phyloP scores from a whole-genome alignment of 805 yeast genomes.

The Lipomyces kockii region DNA sequence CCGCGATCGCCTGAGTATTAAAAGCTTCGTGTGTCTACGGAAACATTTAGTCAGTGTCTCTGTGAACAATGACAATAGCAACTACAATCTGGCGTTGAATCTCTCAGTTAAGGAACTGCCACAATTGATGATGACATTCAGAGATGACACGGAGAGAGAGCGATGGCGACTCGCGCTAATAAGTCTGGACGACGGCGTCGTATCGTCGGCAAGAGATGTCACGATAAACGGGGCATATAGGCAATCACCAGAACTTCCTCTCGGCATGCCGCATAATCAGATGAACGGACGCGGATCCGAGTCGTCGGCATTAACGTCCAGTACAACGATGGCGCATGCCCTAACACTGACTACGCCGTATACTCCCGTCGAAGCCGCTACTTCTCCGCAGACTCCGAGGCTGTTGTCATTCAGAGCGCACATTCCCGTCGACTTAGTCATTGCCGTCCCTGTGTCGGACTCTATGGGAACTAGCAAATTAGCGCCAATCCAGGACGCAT shows the following conservation, averaged over 20 bases:
- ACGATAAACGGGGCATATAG: background rate
- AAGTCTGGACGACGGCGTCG: background rate
- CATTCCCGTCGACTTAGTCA: conserved; percentile 24
- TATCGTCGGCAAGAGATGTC: background rate
- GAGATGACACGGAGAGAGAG: conserved; percentile 15
- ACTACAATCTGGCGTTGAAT: conserved; percentile 6
- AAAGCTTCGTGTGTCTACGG: conserved; percentile 17
- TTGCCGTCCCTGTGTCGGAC: conserved; percentile 16
- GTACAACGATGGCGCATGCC: background rate
- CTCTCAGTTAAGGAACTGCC: conserved; percentile 10
- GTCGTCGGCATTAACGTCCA: background rate
- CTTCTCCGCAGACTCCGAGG: background rate
- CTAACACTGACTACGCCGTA: conserved; percentile 5
- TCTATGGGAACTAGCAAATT: conserved; percentile 10
- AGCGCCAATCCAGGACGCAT: conserved; percentile 15
- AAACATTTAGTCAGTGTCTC: conserved; percentile 13
- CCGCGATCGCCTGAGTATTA: conserved; percentile 7
- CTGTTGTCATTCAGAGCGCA: background rate
- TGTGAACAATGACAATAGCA: background rate
- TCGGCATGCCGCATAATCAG: background rate
- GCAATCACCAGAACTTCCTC: background rate
- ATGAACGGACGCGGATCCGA: background rate
- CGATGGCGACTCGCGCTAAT: conserved; percentile 13
- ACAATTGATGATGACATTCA: conserved; percentile 8
- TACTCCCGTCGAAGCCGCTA: background rate